These are phyloP conservation scores for Penicillium coprophilum DNA, from an alignment of 495 filamentous ascomycete genomes.

Conservation along the genomic window DNA sequence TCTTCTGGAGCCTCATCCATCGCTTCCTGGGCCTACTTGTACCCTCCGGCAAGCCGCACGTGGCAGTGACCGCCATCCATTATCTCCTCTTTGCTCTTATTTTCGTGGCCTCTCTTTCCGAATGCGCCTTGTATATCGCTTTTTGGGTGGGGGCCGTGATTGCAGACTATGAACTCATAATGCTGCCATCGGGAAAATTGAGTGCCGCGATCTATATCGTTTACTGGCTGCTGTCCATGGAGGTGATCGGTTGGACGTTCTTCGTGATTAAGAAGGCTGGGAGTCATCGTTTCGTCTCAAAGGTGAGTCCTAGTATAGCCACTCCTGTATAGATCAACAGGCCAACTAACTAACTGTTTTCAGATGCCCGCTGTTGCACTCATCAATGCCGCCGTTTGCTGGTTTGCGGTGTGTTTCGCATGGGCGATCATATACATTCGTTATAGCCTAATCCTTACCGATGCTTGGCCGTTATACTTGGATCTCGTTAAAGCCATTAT, in stretches of 20 bases:
- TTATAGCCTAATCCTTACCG: slow-evolving; percentile 8
- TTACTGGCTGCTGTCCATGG: slow-evolving; percentile 22
- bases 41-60: slow-evolving; percentile 20
- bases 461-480: slow-evolving; percentile 14
- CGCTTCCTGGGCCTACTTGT: slow-evolving; percentile 20
- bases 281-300: slow-evolving; percentile 20
- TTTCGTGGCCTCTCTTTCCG: slow-evolving; percentile 15
- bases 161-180: not conserved
- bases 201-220: slow-evolving; percentile 14
- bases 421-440: slow-evolving; percentile 20
- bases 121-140: slow-evolving; percentile 20
- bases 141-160: slow-evolving; percentile 1
- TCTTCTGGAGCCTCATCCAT: slow-evolving; percentile 29
- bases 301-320: slow-evolving; percentile 14
- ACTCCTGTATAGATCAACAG: not conserved
- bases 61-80: slow-evolving; percentile 17
- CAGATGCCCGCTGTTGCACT: slow-evolving; percentile 19
- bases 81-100: slow-evolving; percentile 23
- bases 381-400: slow-evolving; percentile 19
- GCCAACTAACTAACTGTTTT: slow-evolving; percentile 1
- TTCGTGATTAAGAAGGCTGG: slow-evolving; percentile 25
- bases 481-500: slow-evolving; percentile 6
- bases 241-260: slow-evolving; percentile 24
- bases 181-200: not conserved
- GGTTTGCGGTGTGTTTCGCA: slow-evolving; percentile 21